These are phyloP conservation scores for Ganoderma leucocontextum DNA, from an alignment of 1,284 basidiomycete genomes.

Conservation along the genomic window DNA sequence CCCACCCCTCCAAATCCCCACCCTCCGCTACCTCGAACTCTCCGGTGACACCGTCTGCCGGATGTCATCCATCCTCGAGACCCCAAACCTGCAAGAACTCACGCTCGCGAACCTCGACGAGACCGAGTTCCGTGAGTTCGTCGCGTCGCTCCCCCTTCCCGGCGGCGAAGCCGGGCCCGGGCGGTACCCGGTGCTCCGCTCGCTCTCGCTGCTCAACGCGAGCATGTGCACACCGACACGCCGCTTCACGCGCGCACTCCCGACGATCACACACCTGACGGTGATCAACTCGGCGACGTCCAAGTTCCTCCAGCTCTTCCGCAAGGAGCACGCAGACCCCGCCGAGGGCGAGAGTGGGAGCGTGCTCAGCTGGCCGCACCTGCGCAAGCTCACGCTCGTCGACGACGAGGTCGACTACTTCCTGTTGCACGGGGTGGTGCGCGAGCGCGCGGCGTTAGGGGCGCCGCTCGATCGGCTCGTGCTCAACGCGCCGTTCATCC, in stretches of 20 bases:
- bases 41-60: slow-evolving; percentile 40
- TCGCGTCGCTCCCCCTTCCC: slow-evolving; percentile 33
- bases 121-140: slow-evolving; percentile 41
- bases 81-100: slow-evolving; percentile 35
- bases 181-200: slow-evolving; percentile 32
- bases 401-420: slow-evolving; percentile 40
- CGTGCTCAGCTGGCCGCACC: slow-evolving; percentile 33
- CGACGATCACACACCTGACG: slow-evolving; percentile 36
- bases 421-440: slow-evolving; percentile 34
- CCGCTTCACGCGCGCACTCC: slow-evolving; percentile 37
- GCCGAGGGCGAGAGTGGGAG: slow-evolving; percentile 1
- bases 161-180: neutral
- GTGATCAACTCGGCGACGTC: slow-evolving; percentile 39
- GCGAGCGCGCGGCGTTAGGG: slow-evolving; percentile 32
- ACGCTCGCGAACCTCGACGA: slow-evolving; percentile 41
- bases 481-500: slow-evolving; percentile 38
- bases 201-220: slow-evolving; percentile 37
- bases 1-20: slow-evolving; percentile 33
- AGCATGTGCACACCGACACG: slow-evolving; percentile 34
- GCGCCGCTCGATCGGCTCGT: slow-evolving; percentile 36
- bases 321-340: slow-evolving; percentile 31
- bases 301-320: slow-evolving; percentile 39
- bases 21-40: slow-evolving; percentile 38
- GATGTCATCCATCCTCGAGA: slow-evolving; percentile 37
- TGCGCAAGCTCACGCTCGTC: slow-evolving; percentile 37